A percentile compares a stretch with the other conserved stretches of the same genome.
phyloP scores from a whole-genome alignment of 176 grass and related monocot genomes.

The Avena atlantica region DNA sequence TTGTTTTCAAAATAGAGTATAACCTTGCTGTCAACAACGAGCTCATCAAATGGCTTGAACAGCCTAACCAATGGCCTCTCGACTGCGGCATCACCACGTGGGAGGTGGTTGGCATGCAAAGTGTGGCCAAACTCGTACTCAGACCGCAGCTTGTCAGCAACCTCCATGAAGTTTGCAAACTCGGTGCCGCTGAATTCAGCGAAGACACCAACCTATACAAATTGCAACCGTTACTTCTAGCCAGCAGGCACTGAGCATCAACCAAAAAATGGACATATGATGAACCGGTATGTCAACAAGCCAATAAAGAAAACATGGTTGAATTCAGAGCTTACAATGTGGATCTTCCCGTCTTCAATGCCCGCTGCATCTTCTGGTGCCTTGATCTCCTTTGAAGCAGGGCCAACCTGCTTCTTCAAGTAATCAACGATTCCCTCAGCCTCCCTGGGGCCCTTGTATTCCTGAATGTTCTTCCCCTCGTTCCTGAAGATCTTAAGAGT shows the following conservation, averaged over 20 bases:
- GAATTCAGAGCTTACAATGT: constrained; percentile 62
- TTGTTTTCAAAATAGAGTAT: neutral
- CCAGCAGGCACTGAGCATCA: neutral
- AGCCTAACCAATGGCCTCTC: constrained; percentile 77
- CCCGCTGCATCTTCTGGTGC: constrained; percentile 57
- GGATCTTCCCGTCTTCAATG: constrained; percentile 68
- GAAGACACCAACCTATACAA: constrained; percentile 78
- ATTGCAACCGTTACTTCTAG: neutral
- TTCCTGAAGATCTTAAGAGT: constrained; percentile 96
- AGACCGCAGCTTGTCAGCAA: constrained; percentile 85
- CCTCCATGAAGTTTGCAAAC: constrained; percentile 76
- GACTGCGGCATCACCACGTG: constrained; percentile 64
- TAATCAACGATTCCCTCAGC: constrained; percentile 90
- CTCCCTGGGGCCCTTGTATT: constrained; percentile 93
- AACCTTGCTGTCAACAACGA: constrained; percentile 88
- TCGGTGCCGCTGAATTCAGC: constrained; percentile 68
- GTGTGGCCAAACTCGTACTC: constrained; percentile 86
- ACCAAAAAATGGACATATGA: neutral
- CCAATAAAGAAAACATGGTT: neutral
- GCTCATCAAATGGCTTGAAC: constrained; percentile 94
- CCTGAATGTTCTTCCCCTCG: constrained; percentile 69
- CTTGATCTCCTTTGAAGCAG: constrained; percentile 84
- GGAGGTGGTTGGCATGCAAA: constrained; percentile 71
- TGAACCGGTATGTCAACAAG: neutral
- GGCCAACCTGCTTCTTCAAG: constrained; percentile 94